Base-by-base conservation (phyloP, 2,329 filamentous ascomycete species). In the Ophiostoma sp. region DNA sequence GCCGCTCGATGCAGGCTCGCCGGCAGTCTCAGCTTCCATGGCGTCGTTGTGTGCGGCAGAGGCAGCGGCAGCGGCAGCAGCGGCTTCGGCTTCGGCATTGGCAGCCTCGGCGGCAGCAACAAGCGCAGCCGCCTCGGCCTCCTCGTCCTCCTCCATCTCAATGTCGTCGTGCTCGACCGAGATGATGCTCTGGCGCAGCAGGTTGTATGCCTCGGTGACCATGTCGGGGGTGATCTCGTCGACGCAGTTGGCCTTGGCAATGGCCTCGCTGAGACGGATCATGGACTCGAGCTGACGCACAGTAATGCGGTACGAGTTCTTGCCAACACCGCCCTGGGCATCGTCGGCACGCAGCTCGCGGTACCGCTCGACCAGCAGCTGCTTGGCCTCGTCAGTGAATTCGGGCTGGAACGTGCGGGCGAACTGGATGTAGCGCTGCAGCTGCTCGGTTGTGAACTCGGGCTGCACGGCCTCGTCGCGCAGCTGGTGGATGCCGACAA, bases 161-260 rank as follows among this genome's bases (percentile, higher is more conserved):
- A 99, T 89, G 76, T 99, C 95, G 76, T 99, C 95, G 77, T 98
- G 95, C 80, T 99, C 95, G 35, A 99, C 95, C 1, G 91, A 95
- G 76, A 99, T 97, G 78, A 99, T 99, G 79, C 91, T 95, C 80
- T 97, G 94, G 60, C 93, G 86, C 15, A 99, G 86, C 11, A 99
- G 86, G 75, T 95, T 93, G 79, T 90, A 98, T 0, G 94, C 95
- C 80, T 99, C 95, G 57, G 90, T 86, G 20, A 99, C 95, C 80
- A 98, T 96, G 0, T 87, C 86, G 1, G 91, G 85, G 0, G 89
- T 89, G 72, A 99, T 91, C 73, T 97, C 93, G 76, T 94, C 91
- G 17, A 97, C 93, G 77, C 95, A 99, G 78, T 97, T 98, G 71
- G 93, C 93, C 80, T 98, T 98, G 71, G 95, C 95, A 74, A 99